phyloP scores from a whole-genome alignment of 306 rosid genomes.

The Carpinus fangiana region DNA sequence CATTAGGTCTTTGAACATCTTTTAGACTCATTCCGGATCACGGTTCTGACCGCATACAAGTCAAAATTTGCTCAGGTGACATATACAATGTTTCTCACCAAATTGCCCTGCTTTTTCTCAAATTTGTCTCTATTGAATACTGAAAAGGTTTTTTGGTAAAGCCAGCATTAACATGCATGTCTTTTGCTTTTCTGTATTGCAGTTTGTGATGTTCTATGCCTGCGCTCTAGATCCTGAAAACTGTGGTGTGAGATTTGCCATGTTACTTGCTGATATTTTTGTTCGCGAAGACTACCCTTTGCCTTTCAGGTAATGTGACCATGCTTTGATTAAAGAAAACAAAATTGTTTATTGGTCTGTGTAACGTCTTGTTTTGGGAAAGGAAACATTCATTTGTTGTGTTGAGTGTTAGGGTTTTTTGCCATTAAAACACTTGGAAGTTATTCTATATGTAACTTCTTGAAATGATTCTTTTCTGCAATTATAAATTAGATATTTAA shows the following conservation, averaged over 20 bases:
- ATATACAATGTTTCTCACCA: neutral
- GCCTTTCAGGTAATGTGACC: conserved; percentile 30
- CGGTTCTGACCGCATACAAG: conserved; percentile 74
- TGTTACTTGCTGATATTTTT: conserved; percentile 56
- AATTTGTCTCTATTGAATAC: neutral
- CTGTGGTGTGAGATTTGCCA: conserved; percentile 71
- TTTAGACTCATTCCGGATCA: conserved; percentile 62
- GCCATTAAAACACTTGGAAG: neutral
- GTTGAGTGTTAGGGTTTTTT: neutral
- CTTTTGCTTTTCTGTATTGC: conserved; percentile 27
- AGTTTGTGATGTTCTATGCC: conserved; percentile 63
- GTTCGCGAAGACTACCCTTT: conserved; percentile 47
- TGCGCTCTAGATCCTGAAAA: conserved; percentile 81
- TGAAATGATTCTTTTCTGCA: neutral
- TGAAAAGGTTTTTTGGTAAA: neutral
- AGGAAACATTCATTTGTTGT: neutral
- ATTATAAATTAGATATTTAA: neutral
- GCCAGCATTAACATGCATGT: conserved; percentile 10
- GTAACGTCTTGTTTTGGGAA: neutral
- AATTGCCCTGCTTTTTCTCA: neutral
- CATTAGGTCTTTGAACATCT: conserved; percentile 72
- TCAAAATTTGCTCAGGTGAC: conserved; percentile 91
- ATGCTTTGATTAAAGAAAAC: neutral
- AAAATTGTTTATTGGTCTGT: neutral
- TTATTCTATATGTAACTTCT: neutral